Base-by-base conservation (phyloP, 2,329 filamentous ascomycete genomes). In the Colletotrichum lindemuthianum region DNA sequence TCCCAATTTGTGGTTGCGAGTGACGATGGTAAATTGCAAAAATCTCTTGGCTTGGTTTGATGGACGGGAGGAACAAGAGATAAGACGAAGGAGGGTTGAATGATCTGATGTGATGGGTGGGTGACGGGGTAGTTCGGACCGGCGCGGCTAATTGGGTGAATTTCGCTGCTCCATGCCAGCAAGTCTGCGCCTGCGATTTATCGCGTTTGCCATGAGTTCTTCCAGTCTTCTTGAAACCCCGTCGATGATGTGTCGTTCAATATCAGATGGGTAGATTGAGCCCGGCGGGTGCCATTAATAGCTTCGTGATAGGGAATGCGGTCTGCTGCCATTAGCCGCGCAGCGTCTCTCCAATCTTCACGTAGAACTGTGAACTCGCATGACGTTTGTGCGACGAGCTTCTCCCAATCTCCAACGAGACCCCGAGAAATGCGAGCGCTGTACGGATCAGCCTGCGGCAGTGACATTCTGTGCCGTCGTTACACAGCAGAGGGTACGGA, bases 391-490 rank as follows among this genome's bases (percentile, higher is more conserved):
- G 37, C 9, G n/a, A 58, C 55, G 13, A 1, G 24, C 33, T 43
- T 54, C 24, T 52, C 7, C 11, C 16, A 12, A 16, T 7, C 32
- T 34, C 41, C 43, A 32, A 15, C 36, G 40, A 36, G n/a, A 41
- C 40, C 34, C 36, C 11, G 37, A 40, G 39, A 40, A 12, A 8
- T 9, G 41, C 15, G 16, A 15, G 45, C 39, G 37, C 24, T 7
- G n/a, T 13, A 13, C 13, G n/a, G 24, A 24, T 24, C 24, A 43
- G 39, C 16, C 8, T 56, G 4, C 40, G 61, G 40, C 33, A 37
- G 61, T 65, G 61, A 56, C 61, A 52, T 65, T 39, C 47, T 65
- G 51, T 65, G 61, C 61, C 58, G 61, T 65, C 47, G 61, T 65
- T 61, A 56, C 61, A 65, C 47, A 45, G 45, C 61, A 65, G 55